Evolutionary conservation across 768 basidiomycete species (phyloP), one percentile per base, ranked within the genome.

Genomic region (Boletellus ananas): DNA sequence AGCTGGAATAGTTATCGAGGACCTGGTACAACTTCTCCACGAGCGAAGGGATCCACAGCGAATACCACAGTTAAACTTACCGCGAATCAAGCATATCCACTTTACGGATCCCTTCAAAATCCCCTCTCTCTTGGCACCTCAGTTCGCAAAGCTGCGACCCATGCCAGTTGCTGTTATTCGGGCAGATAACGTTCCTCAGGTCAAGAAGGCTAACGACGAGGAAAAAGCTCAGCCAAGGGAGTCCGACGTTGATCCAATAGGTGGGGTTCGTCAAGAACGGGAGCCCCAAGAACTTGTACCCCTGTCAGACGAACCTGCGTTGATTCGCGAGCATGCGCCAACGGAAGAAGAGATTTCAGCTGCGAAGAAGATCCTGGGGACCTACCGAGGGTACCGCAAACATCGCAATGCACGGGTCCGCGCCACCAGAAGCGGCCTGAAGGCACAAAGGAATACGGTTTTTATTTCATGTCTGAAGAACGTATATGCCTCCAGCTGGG

Each of bases 91-190:
- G 8, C 55, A 65, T 13, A 61, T 74, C 25, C 43, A 67, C 4
- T 76, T 62, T 58, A 42, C 56, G 14, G 48, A 57, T 3, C 49
- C 59, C 4, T 64, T 58, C 3, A 68, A 73, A 6, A 61, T 75
- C 13, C 67, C 65, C 0, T 38, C 39, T 13, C 45, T 74, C 18
- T 45, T 74, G 8, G 55, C 57, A 10, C 39, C 59, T 14, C 54
- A 49, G 7, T 39, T 55, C 9, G 52, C 53, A 4, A 43, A 57
- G 7, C 44, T 62, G 4, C 51, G 49, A 21, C 45, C 45, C 11
- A 59, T 54, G 5, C 55, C 58, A 12, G 44, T 54, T 10, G 63
- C 57, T 45, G 41, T 61, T 18, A 56, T 62, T n/a, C 43, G 50
- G 29, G 21, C 10, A 16, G 34, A 1, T 29, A 38, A 44, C 10